Percentiles rank a stretch among this genome's conserved stretches.
Evolutionary conservation across 2,329 filamentous ascomycete genomes (phyloP).

Genomic region (Leptographium wingfieldii): DNA sequence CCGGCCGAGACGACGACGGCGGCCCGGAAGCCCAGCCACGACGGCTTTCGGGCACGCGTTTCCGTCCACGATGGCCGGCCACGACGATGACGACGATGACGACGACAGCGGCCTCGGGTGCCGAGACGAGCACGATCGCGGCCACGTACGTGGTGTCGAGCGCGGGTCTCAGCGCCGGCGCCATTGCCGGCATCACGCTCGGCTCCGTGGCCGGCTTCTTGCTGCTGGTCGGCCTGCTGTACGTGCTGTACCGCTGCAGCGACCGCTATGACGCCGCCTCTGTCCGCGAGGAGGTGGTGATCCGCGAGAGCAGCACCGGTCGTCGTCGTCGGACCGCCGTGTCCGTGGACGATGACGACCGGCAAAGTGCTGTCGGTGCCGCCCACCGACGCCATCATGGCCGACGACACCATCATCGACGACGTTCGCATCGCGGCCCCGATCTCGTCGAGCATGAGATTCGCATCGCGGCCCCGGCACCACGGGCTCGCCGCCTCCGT

Average conservation of each 20-base stretch:
- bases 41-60: not conserved
- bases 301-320: not conserved
- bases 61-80: not conserved
- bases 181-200: slow-evolving; percentile 26
- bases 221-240: slow-evolving; percentile 21
- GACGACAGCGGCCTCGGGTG: slow-evolving; percentile 7
- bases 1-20: too few species aligned
- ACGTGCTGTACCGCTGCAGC: slow-evolving; percentile 9
- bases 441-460: not conserved
- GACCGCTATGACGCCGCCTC: too few species aligned
- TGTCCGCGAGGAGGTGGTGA: not conserved
- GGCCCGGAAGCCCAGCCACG: not conserved
- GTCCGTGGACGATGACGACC: slow-evolving; percentile 7
- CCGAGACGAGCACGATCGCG: slow-evolving; percentile 17
- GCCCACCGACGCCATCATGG: not conserved
- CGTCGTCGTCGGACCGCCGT: not conserved
- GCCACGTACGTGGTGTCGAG: slow-evolving; percentile 17
- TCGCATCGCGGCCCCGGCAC: not conserved
- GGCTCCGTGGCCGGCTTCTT: slow-evolving; percentile 31
- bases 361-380: not conserved
- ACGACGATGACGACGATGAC: too few species aligned
- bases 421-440: too few species aligned
- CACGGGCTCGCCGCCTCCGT: not conserved
- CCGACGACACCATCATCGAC: not conserved
- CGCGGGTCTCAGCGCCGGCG: slow-evolving; percentile 18